Base-by-base conservation (phyloP, 2,329 filamentous ascomycete species). In the Beauveria australis region DNA sequence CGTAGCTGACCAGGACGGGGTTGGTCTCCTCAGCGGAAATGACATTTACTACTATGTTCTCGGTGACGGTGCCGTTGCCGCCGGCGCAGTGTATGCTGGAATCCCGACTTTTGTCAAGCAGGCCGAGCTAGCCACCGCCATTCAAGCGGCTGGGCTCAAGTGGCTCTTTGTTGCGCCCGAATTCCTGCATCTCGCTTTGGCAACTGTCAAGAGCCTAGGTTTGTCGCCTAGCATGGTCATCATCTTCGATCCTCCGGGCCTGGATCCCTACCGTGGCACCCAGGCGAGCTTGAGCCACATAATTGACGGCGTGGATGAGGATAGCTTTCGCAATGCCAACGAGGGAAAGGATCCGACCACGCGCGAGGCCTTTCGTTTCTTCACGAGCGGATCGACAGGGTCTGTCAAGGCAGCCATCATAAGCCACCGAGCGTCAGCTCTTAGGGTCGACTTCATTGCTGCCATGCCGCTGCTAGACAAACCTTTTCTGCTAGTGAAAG, bases 21-120 rank as follows among this genome's bases (percentile, higher is more conserved):
- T 59, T 16, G 57, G 57, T 1, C 57, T 59, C 6, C 57, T 59
- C 57, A 59, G 57, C 57, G 33, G 53, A 3, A 59, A 53, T 18
- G 57, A 59, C 28, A 37, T 59, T 7, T 59, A 59, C 40, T 59
- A 59, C 14, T 59, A 53, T 19, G 57, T 53, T 6, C 57, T 59
- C 26, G 57, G 47, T n/a, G 57, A 59, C 40, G 57, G 57, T n/a
- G 57, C 14, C 22, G 37, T 59, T 8, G 57, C 57, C 14, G 57
- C 48, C 1, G 57, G 57, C 3, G 57, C 37, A 40, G 40, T 59
- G 18, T 59, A 33, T 26, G 3, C 57, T 3, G 57, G 57, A 9
- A 26, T 59, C n/a, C 57, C 57, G 48, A 59, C 57, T 19, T 59
- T 59, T 53, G 57, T 59, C 48, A 59, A 46, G 40, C 48, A 59